Evolutionary conservation across 2,329 filamentous ascomycete species (phyloP).

Genomic region (Colletotrichum sojae): DNA sequence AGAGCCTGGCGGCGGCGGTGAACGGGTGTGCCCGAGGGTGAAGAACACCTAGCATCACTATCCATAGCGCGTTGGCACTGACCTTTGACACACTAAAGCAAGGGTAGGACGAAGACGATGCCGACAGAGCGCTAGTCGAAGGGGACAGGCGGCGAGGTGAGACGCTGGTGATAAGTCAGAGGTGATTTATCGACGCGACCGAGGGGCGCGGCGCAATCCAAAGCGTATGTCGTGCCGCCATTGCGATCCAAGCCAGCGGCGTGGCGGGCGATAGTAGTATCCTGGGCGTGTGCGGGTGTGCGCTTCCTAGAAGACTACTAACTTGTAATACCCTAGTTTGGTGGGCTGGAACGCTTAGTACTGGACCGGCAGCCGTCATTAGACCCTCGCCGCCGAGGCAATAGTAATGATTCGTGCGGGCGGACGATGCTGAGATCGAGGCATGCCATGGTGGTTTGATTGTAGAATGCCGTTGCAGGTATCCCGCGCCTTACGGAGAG

Average conservation of each 20-base stretch:
- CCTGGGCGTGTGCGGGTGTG: too few species aligned
- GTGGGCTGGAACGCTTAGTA: background rate
- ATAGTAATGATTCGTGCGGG: background rate
- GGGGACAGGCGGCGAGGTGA: background rate
- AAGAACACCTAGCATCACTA: background rate
- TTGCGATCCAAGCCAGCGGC: conserved; percentile 14
- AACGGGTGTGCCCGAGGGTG: background rate
- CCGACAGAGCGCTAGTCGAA: conserved; percentile 5
- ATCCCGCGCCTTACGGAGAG: too few species aligned
- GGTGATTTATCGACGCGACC: background rate
- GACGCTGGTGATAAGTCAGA: conserved; percentile 13
- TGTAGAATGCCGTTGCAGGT: background rate
- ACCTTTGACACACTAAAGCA: conserved; percentile 17
- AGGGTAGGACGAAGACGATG: conserved; percentile 7
- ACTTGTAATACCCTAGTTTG: too few species aligned
- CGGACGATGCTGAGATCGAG: conserved; percentile 1
- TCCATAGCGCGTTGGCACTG: background rate
- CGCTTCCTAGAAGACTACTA: too few species aligned
- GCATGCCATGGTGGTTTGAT: background rate
- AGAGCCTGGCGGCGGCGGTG: conserved; percentile 8
- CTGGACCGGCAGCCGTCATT: conserved; percentile 10
- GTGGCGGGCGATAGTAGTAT: conserved; percentile 27
- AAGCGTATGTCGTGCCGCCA: conserved; percentile 13
- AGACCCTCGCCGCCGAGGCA: background rate
- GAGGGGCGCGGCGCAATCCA: conserved; percentile 11